These are phyloP conservation scores for Pleurotus giganteus DNA, from an alignment of 768 basidiomycete species.

Conservation along the genomic window DNA sequence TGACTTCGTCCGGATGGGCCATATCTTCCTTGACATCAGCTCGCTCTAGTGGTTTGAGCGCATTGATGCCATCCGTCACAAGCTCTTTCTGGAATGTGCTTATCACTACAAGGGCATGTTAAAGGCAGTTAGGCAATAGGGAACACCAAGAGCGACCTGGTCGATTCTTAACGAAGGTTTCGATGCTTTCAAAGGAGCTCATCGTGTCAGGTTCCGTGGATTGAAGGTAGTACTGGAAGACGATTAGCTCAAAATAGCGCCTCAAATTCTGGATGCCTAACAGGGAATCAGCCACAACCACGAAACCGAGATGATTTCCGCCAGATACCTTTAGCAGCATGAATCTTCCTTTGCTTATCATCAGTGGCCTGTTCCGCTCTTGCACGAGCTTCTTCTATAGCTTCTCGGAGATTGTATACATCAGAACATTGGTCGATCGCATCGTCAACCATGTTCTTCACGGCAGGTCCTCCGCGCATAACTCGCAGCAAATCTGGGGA, in stretches of 20 bases:
- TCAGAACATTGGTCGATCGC: constrained; percentile 84
- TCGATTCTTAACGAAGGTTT: constrained; percentile 76
- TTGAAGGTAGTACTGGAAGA: constrained; percentile 89
- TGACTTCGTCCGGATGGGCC: constrained; percentile 89
- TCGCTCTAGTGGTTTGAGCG: constrained; percentile 79
- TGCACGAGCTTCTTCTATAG: constrained; percentile 82
- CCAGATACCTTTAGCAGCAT: constrained; percentile 63
- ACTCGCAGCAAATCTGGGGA: constrained; percentile 75
- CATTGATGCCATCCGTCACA: constrained; percentile 69
- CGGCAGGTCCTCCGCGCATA: constrained; percentile 78
- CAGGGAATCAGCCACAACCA: background rate
- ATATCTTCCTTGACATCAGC: constrained; percentile 63
- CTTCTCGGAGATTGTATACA: constrained; percentile 82
- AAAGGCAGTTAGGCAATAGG: background rate
- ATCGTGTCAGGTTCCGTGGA: constrained; percentile 80
- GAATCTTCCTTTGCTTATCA: constrained; percentile 60
- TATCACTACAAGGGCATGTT: constrained; percentile 56
- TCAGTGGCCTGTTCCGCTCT: constrained; percentile 76
- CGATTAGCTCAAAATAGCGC: constrained; percentile 81
- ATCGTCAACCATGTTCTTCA: constrained; percentile 85
- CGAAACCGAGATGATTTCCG: constrained; percentile 7
- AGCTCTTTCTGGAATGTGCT: constrained; percentile 95
- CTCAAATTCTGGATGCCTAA: constrained; percentile 77
- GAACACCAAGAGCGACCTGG: constrained; percentile 57
- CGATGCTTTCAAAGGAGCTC: constrained; percentile 71